A percentile compares a stretch with the other conserved stretches of the same genome.
Evolutionary conservation across 2,329 filamentous ascomycete species (phyloP).

Genomic region (Ophiostoma sp.): DNA sequence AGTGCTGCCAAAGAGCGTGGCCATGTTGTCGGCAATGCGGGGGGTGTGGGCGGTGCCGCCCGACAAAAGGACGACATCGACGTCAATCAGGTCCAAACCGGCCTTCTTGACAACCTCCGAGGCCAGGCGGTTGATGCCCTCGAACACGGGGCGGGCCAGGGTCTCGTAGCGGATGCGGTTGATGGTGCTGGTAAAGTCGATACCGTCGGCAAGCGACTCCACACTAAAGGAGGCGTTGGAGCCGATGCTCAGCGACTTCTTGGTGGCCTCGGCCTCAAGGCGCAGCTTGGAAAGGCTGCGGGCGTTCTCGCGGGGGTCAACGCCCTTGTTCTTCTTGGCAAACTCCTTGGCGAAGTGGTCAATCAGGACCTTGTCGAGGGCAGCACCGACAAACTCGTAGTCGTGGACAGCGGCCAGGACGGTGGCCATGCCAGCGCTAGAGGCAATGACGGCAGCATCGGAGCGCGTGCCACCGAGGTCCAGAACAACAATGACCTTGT

Average conservation of each 20-base stretch:
- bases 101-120: constrained; percentile 89
- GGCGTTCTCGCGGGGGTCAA: constrained; percentile 79
- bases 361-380: constrained; percentile 86
- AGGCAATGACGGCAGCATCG: constrained; percentile 87
- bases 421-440: constrained; percentile 93
- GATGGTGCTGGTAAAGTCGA: constrained; percentile 88
- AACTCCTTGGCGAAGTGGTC: constrained; percentile 99
- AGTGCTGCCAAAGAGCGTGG: constrained; percentile 74
- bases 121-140: constrained; percentile 82
- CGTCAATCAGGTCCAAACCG: constrained; percentile 83
- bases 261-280: constrained; percentile 84
- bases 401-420: constrained; percentile 92
- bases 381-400: constrained; percentile 85
- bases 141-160: constrained; percentile 80
- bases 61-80: constrained; percentile 91
- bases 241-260: constrained; percentile 87
- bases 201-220: constrained; percentile 83
- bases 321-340: constrained; percentile 85
- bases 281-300: constrained; percentile 88
- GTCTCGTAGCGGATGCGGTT: constrained; percentile 94
- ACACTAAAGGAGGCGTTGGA: constrained; percentile 89
- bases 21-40: constrained; percentile 81
- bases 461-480: constrained; percentile 92
- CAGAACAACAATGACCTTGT: constrained; percentile 89
- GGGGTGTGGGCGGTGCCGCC: constrained; percentile 93